Evolutionary conservation across 2,329 filamentous ascomycete species (phyloP), one percentile per base, ranked within the genome.

Genomic region (Colletotrichum lentis): DNA sequence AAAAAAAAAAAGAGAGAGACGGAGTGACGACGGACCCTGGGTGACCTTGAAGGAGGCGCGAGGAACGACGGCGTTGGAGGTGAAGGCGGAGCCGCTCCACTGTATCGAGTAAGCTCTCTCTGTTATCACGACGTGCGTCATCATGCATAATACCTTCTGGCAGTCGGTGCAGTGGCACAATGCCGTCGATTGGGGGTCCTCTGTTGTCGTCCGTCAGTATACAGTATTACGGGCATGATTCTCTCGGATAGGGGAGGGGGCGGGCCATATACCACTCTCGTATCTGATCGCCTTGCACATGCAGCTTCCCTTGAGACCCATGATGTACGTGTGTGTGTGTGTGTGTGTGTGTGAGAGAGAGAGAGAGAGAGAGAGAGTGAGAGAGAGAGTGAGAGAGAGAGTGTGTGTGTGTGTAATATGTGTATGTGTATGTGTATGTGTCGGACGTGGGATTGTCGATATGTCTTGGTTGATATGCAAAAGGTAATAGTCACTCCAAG

Each of bases 111-210:
- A 11, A 62, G 58, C n/a, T n/a, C 49, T 39, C 43, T 18, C 20
- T 11, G 5, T 24, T 12, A 12, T 5, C 3, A 14, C 14, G 5
- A 18, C 12, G 18, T n/a, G 3, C 1, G 12, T 50, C 4, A 24
- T 7, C 16, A n/a, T n/a, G 31, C 1, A 41, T n/a, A 47, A 24
- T 72, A 81, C 83, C 80, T 87, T 87, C 70, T 86, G 84, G 73
- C 84, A 87, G 69, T 86, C 84, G 14, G 73, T 71, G 73, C 84
- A 86, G 72, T 86, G 83, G 75, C 85, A 87, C 41, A 87, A 76
- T 7, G 83, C 83, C 20, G 79, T 82, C 3, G 75, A 62, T 18
- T 75, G 77, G 4, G 80, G 74, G 44, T 84, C 79, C 12, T 77
- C 82, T 84, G 18, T 18, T n/a, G n/a, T 70, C 11, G 18, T 20